A percentile compares a stretch with the other conserved stretches of the same genome.
Conservation (phyloP, 2,329 filamentous ascomycete genomes). For the Fusarium circinatum region DNA sequence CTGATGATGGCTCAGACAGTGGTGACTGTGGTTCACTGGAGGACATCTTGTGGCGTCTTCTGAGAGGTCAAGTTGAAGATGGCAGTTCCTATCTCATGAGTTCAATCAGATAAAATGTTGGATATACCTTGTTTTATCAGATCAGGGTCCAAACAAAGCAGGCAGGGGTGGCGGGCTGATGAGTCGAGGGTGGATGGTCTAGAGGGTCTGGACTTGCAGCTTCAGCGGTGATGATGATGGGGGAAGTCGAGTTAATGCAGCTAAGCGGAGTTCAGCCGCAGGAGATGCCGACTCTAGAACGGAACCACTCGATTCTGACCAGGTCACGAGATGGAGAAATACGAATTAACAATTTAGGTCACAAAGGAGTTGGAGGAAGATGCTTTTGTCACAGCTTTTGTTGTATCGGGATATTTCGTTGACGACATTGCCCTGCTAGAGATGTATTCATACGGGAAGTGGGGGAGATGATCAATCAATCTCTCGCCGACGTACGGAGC, state of each 20-base stretch:
- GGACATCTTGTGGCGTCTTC: background rate
- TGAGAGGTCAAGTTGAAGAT: background rate
- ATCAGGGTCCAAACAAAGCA: background rate
- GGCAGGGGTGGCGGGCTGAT: conserved; percentile 7
- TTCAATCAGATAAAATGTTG: background rate
- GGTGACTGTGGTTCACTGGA: background rate
- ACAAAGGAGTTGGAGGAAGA: background rate
- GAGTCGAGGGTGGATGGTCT: conserved; percentile 11
- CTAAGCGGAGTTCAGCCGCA: conserved; percentile 27
- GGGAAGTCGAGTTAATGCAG: background rate
- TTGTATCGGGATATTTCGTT: background rate
- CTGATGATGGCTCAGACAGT: background rate
- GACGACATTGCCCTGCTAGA: background rate
- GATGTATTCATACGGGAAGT: background rate
- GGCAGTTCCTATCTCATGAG: conserved; percentile 1
- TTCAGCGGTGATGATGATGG: background rate
- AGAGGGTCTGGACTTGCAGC: conserved; percentile 8
- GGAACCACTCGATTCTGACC: background rate
- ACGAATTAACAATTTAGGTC: background rate
- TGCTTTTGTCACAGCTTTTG: background rate
- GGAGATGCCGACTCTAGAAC: background rate
- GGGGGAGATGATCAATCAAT: background rate
- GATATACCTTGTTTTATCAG: background rate
- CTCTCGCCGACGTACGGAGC: background rate
- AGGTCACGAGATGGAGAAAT: background rate